These are phyloP conservation scores for Colletotrichum salicis DNA, from an alignment of 2,329 filamentous ascomycete genomes.

Conservation along the genomic window DNA sequence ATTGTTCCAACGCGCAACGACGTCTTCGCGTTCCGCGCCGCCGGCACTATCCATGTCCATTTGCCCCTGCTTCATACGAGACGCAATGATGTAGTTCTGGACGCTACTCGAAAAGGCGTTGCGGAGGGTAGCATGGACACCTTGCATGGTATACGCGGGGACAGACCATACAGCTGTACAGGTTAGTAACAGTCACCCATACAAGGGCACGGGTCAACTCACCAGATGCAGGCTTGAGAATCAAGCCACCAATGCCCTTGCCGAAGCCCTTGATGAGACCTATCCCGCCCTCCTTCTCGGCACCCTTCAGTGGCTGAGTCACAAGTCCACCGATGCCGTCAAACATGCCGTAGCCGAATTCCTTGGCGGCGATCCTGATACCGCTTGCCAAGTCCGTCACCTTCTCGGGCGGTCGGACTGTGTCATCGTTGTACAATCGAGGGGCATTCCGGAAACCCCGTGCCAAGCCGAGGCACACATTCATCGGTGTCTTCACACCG, in stretches of 20 bases:
- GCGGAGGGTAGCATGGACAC: constrained; percentile 80
- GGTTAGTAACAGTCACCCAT: constrained; percentile 4
- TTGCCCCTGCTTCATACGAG: constrained; percentile 79
- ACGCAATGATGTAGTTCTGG: constrained; percentile 82
- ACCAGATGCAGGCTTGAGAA: constrained; percentile 86
- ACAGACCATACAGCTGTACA: constrained; percentile 70
- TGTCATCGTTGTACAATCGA: constrained; percentile 85
- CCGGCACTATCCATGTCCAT: constrained; percentile 69
- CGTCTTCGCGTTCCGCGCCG: constrained; percentile 69
- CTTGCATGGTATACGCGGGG: constrained; percentile 85
- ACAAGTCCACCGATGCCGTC: constrained; percentile 85
- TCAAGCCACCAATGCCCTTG: constrained; percentile 83
- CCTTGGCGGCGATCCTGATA: constrained; percentile 80
- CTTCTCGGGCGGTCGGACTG: constrained; percentile 80
- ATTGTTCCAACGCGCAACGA: constrained; percentile 73
- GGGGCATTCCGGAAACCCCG: constrained; percentile 91
- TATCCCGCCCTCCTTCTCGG: constrained; percentile 55
- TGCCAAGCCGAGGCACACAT: constrained; percentile 83
- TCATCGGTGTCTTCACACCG: constrained; percentile 83
- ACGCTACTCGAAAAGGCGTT: constrained; percentile 77
- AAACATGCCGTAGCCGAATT: constrained; percentile 80
- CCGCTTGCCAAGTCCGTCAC: constrained; percentile 83
- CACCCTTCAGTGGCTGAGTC: constrained; percentile 77
- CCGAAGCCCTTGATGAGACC: constrained; percentile 84
- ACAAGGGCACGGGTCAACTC: constrained; percentile 43